Conservation (phyloP, 2,329 filamentous ascomycete genomes). For the Diaporthe amygdali region DNA sequence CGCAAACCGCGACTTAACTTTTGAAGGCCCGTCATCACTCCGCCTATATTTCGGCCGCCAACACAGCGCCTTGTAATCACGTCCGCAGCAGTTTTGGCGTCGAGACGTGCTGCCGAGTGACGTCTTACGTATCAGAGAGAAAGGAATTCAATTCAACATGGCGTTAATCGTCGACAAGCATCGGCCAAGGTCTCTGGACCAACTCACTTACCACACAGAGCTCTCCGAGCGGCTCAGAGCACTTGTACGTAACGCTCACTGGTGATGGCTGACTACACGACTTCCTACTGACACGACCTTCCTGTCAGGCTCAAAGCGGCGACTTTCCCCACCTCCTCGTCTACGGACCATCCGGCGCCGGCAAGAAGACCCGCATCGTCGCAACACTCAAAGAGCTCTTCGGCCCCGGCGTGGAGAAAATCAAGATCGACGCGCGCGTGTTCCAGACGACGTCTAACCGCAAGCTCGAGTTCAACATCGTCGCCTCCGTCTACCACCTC, state of each 20-base stretch:
- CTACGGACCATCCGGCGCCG: constrained; percentile 94
- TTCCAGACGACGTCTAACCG: constrained; percentile 96
- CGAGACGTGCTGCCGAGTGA: background rate
- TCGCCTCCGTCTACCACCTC: constrained; percentile 94
- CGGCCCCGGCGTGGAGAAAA: constrained; percentile 97
- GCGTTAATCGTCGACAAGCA: constrained; percentile 76
- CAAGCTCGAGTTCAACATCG: constrained; percentile 99
- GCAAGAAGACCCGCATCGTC: constrained; percentile 97
- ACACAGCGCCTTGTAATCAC: background rate
- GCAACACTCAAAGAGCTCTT: constrained; percentile 95
- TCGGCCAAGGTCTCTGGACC: constrained; percentile 75
- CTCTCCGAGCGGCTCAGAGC: constrained; percentile 87
- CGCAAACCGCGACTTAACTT: constrained; percentile 8
- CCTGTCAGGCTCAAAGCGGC: constrained; percentile 84
- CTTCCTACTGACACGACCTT: constrained; percentile 16
- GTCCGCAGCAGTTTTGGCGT: background rate
- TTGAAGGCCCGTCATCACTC: constrained; percentile 27
- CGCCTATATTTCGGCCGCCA: background rate
- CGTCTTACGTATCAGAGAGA: constrained; percentile 13
- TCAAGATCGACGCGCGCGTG: constrained; percentile 97
- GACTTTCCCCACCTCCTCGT: constrained; percentile 98
- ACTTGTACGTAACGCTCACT: constrained; percentile 62
- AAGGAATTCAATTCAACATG: constrained; percentile 48
- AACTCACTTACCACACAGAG: constrained; percentile 85
- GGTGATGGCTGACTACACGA: background rate